A percentile compares a stretch with the other conserved stretches of the same genome.
Conservation (phyloP, 2,329 filamentous ascomycete genomes). For the Teratosphaeriaceae sp. region DNA sequence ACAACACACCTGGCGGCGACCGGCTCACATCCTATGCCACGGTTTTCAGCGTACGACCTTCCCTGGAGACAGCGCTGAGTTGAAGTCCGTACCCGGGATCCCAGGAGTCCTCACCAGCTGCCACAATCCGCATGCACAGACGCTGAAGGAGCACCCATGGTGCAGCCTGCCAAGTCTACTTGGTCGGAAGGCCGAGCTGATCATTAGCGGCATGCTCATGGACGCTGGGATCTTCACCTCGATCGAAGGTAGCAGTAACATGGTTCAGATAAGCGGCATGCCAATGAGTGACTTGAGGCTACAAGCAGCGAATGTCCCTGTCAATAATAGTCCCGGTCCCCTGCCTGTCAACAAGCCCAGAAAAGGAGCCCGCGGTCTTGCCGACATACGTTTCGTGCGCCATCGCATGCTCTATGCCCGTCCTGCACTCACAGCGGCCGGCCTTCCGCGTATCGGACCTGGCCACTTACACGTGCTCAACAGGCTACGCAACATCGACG, state of each 20-base stretch:
- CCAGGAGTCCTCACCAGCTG: constrained; percentile 59
- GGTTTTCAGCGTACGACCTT: constrained; percentile 58
- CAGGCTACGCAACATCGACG: constrained; percentile 48
- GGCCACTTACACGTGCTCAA: constrained; percentile 80
- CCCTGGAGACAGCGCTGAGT: constrained; percentile 24
- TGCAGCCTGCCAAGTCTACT: constrained; percentile 65
- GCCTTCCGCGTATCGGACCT: constrained; percentile 65
- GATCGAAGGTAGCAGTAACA: constrained; percentile 56
- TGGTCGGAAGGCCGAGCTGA: constrained; percentile 65
- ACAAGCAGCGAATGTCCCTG: not conserved
- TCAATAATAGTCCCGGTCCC: not conserved
- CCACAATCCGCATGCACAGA: constrained; percentile 63
- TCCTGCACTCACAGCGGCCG: constrained; percentile 61
- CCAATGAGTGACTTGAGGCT: constrained; percentile 44
- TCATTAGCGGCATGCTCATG: constrained; percentile 71
- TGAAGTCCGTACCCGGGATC: constrained; percentile 43
- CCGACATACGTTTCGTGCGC: constrained; percentile 63
- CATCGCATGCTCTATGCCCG: constrained; percentile 82
- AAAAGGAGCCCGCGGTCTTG: constrained; percentile 10
- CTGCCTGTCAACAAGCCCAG: too few relatives aligned
- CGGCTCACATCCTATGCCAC: constrained; percentile 74
- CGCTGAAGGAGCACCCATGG: constrained; percentile 68
- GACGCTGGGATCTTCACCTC: constrained; percentile 69
- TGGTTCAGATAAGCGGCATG: constrained; percentile 72
- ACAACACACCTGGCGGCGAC: constrained; percentile 41